Evolutionary conservation across 2,329 filamentous ascomycete species (phyloP).

Genomic region (Phoma sp.): DNA sequence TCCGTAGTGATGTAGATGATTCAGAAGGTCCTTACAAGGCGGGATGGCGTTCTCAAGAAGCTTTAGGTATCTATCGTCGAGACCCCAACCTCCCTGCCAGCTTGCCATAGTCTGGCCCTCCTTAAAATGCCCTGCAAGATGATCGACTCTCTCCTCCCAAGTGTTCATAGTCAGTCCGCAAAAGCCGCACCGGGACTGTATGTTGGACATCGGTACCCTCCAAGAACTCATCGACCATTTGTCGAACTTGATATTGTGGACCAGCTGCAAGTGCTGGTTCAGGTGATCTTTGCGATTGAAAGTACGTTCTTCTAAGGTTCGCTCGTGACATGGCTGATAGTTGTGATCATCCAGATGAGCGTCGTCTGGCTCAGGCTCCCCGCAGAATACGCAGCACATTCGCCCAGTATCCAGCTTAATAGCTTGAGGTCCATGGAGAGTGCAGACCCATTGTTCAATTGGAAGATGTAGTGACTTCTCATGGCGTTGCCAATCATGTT

Average conservation of each 20-base stretch:
- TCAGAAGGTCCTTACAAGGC: slow-evolving; percentile 21
- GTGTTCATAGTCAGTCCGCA: slow-evolving; percentile 27
- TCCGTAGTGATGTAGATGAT: background rate
- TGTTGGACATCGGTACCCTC: slow-evolving; percentile 32
- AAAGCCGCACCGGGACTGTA: slow-evolving; percentile 34
- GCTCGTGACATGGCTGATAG: slow-evolving; percentile 29
- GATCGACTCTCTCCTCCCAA: slow-evolving; percentile 32
- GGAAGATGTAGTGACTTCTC: slow-evolving; percentile 39
- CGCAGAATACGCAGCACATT: slow-evolving; percentile 18
- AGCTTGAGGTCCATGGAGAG: slow-evolving; percentile 4
- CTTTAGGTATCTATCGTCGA: slow-evolving; percentile 21
- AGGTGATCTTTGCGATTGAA: slow-evolving; percentile 41
- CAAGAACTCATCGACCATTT: slow-evolving; percentile 46
- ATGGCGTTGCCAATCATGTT: slow-evolving; percentile 40
- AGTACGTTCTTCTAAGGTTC: slow-evolving; percentile 30
- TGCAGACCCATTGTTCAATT: slow-evolving; percentile 36
- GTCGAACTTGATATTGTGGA: slow-evolving; percentile 28
- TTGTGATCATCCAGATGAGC: slow-evolving; percentile 27
- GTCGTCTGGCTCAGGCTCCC: slow-evolving; percentile 9
- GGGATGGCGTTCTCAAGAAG: slow-evolving; percentile 30
- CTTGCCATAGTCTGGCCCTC: slow-evolving; percentile 30
- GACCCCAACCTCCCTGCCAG: slow-evolving; percentile 38
- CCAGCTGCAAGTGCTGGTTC: slow-evolving; percentile 34
- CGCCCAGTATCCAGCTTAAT: slow-evolving; percentile 10
- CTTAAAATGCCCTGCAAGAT: slow-evolving; percentile 38